A percentile compares a stretch with the other conserved stretches of the same genome.
These are phyloP conservation scores for Penicillium dipodomyicola DNA, from an alignment of 495 filamentous ascomycete species.

Conservation along the genomic window DNA sequence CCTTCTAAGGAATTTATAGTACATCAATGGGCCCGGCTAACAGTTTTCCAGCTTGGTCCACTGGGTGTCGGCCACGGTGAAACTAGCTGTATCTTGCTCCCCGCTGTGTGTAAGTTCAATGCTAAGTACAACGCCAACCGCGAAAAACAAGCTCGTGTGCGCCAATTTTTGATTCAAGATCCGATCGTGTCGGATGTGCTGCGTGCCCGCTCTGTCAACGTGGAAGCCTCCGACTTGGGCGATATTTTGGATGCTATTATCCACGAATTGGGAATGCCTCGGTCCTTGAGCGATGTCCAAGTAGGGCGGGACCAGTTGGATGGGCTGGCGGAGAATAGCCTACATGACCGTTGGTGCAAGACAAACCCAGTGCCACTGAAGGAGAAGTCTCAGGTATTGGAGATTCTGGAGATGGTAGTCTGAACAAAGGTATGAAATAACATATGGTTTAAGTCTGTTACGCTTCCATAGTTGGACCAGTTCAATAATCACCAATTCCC, in stretches of 20 bases:
- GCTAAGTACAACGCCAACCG: constrained; percentile 46
- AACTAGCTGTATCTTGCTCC: constrained; percentile 63
- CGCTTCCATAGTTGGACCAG: constrained; percentile 5
- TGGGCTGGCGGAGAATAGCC: constrained; percentile 48
- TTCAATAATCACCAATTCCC: constrained; percentile 11
- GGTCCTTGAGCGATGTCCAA: constrained; percentile 54
- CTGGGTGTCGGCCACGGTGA: constrained; percentile 64
- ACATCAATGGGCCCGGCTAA: not conserved
- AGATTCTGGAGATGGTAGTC: constrained; percentile 52
- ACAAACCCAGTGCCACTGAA: constrained; percentile 51
- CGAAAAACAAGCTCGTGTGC: constrained; percentile 45
- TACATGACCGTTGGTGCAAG: constrained; percentile 51
- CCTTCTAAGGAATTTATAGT: not conserved
- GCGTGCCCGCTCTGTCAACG: constrained; percentile 32
- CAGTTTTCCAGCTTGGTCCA: constrained; percentile 49
- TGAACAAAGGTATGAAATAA: constrained; percentile 1
- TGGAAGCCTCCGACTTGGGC: constrained; percentile 45
- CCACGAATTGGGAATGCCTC: constrained; percentile 53
- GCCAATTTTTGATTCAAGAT: constrained; percentile 50
- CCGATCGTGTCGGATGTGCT: constrained; percentile 43
- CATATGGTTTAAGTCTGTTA: not conserved
- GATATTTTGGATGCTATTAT: constrained; percentile 57
- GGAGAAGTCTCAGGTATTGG: constrained; percentile 51
- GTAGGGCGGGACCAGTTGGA: constrained; percentile 54
- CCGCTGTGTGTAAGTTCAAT: constrained; percentile 61